Evolutionary conservation across 1,284 basidiomycete species (phyloP).

Genomic region (Phellopilus nigrolimitatus): DNA sequence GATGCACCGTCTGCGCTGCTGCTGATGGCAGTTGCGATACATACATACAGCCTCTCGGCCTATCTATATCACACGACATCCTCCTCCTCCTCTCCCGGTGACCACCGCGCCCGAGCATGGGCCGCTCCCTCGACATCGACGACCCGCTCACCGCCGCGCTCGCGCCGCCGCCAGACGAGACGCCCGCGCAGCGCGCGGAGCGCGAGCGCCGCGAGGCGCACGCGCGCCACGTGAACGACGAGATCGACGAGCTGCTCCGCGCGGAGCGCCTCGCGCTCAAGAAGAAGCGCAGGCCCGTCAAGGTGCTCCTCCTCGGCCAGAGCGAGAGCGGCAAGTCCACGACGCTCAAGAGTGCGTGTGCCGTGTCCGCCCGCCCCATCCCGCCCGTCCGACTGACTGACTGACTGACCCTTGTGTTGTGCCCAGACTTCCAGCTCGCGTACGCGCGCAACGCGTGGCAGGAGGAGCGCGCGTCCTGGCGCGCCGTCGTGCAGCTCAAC

Average conservation of each 20-base stretch:
- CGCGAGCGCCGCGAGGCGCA: slow-evolving; percentile 56
- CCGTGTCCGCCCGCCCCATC: slow-evolving; percentile 6
- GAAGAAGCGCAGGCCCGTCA: slow-evolving; percentile 56
- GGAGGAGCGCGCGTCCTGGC: slow-evolving; percentile 70
- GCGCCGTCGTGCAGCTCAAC: slow-evolving; percentile 75
- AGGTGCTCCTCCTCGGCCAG: slow-evolving; percentile 65
- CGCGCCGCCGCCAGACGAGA: slow-evolving; percentile 57
- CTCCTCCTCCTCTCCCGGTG: neutral
- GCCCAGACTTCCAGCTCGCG: slow-evolving; percentile 68
- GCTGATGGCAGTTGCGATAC: neutral
- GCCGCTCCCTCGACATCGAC: slow-evolving; percentile 22
- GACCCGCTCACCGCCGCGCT: slow-evolving; percentile 66
- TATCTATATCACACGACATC: too few relatives aligned
- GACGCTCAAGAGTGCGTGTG: slow-evolving; percentile 41
- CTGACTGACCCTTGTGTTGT: slow-evolving; percentile 6
- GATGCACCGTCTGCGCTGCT: neutral
- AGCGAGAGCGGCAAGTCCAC: slow-evolving; percentile 76
- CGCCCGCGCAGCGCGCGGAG: slow-evolving; percentile 45
- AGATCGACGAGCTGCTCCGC: slow-evolving; percentile 64
- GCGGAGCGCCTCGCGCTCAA: slow-evolving; percentile 53
- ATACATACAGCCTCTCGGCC: neutral
- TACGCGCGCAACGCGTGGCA: slow-evolving; percentile 74
- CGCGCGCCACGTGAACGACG: slow-evolving; percentile 53
- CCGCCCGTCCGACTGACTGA: too few relatives aligned
- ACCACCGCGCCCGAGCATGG: slow-evolving; percentile 6